Conservation (phyloP, 129 eudicot genomes). For the Saussurea involucrata region DNA sequence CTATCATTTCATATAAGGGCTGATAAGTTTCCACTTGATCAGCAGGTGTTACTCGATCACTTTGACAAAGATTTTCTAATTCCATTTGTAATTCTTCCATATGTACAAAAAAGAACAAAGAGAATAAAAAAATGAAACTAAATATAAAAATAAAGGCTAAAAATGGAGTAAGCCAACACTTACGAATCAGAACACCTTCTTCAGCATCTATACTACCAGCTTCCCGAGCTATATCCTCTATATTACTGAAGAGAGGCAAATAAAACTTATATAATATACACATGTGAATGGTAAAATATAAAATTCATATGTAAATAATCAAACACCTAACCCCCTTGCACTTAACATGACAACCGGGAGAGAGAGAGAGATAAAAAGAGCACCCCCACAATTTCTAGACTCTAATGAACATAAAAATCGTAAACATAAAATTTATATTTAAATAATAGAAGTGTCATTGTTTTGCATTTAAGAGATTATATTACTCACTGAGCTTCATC, state of each 20-base stretch:
- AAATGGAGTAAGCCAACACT: slow-evolving; percentile 28
- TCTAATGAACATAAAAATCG: neutral
- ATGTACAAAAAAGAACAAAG: slow-evolving; percentile 20
- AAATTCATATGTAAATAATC: too few species aligned
- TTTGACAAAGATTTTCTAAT: slow-evolving; percentile 47
- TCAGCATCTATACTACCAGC: slow-evolving; percentile 82
- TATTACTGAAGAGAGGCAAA: slow-evolving; percentile 52
- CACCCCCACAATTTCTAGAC: neutral
- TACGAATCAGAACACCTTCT: slow-evolving; percentile 67
- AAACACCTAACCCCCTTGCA: too few species aligned
- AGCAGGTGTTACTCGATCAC: slow-evolving; percentile 24
- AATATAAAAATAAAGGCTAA: neutral
- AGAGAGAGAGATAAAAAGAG: neutral
- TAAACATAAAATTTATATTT: neutral
- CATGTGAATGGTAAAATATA: slow-evolving; percentile 12
- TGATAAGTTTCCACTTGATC: slow-evolving; percentile 44
- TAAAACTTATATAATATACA: neutral
- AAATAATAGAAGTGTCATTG: neutral
- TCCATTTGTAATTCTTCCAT: slow-evolving; percentile 68
- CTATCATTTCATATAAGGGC: slow-evolving; percentile 75
- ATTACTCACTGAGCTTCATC: slow-evolving; percentile 97
- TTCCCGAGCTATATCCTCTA: slow-evolving; percentile 90
- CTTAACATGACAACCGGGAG: neutral
- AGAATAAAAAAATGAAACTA: neutral
- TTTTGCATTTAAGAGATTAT: slow-evolving; percentile 10